phyloP scores from a whole-genome alignment of 164 flowering plant species.

The Nelumbo lutea region DNA sequence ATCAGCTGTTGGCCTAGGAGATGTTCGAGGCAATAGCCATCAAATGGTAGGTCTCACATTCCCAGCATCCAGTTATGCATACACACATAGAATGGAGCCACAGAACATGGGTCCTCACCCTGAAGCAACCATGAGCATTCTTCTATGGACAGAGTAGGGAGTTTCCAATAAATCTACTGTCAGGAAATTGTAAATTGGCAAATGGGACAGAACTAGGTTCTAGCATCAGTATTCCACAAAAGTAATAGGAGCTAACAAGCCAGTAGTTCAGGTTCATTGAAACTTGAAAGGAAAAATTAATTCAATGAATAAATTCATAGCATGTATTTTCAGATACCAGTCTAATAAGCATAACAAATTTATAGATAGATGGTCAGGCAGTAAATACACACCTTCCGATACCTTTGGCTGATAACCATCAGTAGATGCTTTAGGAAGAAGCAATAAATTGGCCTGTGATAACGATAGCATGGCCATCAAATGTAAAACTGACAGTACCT shows the following conservation, averaged over 20 bases:
- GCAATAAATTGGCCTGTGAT: conserved; percentile 81
- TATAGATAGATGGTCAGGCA: neutral
- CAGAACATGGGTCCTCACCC: neutral
- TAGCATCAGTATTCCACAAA: neutral
- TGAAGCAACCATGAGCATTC: neutral
- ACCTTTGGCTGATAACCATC: conserved; percentile 92
- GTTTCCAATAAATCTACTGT: neutral
- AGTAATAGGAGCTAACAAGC: neutral
- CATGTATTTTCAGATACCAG: neutral
- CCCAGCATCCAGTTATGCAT: neutral
- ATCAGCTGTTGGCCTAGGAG: neutral
- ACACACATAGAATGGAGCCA: neutral
- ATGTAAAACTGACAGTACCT: conserved; percentile 86
- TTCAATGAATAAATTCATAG: neutral
- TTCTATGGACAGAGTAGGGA: neutral
- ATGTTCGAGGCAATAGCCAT: neutral
- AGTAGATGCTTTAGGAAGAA: conserved; percentile 74
- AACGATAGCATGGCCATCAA: conserved; percentile 82
- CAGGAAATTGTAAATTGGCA: neutral
- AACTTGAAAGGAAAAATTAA: neutral
- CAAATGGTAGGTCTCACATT: neutral
- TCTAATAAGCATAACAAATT: neutral
- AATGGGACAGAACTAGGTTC: neutral
- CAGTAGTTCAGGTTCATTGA: neutral
- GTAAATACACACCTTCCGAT: conserved; percentile 61